Evolutionary conservation across 805 yeast species (phyloP).

Genomic region (Saccharomycopsis oosterbeekiorum): DNA sequence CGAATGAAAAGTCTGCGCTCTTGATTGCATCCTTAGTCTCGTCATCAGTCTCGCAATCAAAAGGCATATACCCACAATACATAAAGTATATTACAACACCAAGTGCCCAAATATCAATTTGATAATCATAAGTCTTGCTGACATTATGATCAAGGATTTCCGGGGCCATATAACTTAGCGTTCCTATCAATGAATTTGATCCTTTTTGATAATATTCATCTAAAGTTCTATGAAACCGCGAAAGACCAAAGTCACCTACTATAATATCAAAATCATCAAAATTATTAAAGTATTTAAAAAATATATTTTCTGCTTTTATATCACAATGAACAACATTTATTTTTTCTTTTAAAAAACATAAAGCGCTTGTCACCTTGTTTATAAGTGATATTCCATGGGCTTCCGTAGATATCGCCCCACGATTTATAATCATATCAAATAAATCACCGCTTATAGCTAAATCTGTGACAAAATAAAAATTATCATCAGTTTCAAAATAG

Average conservation of each 20-base stretch:
- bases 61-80: constrained; percentile 68
- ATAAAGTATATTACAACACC: constrained; percentile 65
- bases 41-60: constrained; percentile 60
- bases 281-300: constrained; percentile 54
- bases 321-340: constrained; percentile 69
- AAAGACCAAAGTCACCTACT: constrained; percentile 81
- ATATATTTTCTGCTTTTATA: constrained; percentile 79
- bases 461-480: constrained; percentile 51
- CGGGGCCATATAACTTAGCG: constrained; percentile 70
- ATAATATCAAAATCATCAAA: constrained; percentile 36
- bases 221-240: constrained; percentile 30
- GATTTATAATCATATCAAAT: constrained; percentile 45
- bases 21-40: constrained; percentile 60
- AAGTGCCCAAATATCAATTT: constrained; percentile 68
- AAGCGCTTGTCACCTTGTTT: constrained; percentile 41
- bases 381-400: constrained; percentile 41
- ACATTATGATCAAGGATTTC: constrained; percentile 41
- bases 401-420: constrained; percentile 35
- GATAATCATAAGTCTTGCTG: constrained; percentile 40
- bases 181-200: constrained; percentile 46
- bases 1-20: constrained; percentile 47
- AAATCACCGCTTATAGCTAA: constrained; percentile 62
- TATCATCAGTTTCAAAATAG: constrained; percentile 57
- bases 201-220: not conserved
- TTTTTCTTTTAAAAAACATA: constrained; percentile 42